phyloP scores from a whole-genome alignment of 2,329 filamentous ascomycete genomes.

The Aureobasidium namibiae region DNA sequence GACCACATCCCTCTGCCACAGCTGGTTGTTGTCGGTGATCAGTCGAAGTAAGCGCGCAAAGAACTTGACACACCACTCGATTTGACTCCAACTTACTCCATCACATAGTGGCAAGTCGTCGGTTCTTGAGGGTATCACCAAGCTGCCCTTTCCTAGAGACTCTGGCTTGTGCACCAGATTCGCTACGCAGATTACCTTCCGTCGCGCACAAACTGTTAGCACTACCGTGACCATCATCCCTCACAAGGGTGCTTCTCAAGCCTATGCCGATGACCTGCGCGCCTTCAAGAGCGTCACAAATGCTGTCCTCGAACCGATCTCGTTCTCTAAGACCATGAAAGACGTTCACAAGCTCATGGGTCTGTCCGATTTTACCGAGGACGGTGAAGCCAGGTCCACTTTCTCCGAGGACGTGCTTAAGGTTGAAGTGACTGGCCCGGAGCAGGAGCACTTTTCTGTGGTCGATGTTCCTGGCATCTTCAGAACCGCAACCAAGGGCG shows the following conservation, averaged over 20 bases:
- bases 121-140: constrained; percentile 54
- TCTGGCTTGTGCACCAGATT: constrained; percentile 44
- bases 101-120: constrained; percentile 46
- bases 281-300: neutral
- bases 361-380: constrained; percentile 1
- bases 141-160: constrained; percentile 48
- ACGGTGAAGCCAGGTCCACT: constrained; percentile 11
- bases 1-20: constrained; percentile 26
- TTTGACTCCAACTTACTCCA: neutral
- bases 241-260: constrained; percentile 19
- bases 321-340: constrained; percentile 19
- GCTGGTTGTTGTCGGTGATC: constrained; percentile 51
- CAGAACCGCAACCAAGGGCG: constrained; percentile 25
- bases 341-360: constrained; percentile 21
- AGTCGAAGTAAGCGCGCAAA: constrained; percentile 29
- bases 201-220: constrained; percentile 1
- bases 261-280: constrained; percentile 27
- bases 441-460: constrained; percentile 23
- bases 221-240: constrained; percentile 23
- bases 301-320: constrained; percentile 20
- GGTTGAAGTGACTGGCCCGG: constrained; percentile 23
- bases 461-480: constrained; percentile 27
- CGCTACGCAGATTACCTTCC: constrained; percentile 15
- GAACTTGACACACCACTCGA: constrained; percentile 20
- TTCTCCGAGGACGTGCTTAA: constrained; percentile 25